Conservation (phyloP, 192 early-diverging fungal genomes). For the Geranomyces variabilis region DNA sequence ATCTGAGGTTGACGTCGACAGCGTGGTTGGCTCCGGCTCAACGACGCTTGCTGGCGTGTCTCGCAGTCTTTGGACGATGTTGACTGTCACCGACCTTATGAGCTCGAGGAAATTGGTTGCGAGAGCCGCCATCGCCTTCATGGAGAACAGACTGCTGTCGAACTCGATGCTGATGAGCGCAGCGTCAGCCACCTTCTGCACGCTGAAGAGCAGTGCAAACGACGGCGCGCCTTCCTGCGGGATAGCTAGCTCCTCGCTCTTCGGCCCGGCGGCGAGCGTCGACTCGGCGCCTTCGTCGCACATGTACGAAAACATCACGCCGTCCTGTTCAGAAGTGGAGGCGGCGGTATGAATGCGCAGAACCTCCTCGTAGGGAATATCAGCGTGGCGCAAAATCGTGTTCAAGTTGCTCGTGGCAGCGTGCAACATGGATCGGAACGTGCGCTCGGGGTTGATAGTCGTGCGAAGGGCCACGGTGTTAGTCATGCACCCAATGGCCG, state of each 20-base stretch:
- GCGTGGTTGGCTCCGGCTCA: no score
- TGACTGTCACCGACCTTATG: background rate
- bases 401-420: background rate
- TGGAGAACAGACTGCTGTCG: conserved; percentile 3
- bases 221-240: background rate
- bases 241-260: background rate
- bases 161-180: background rate
- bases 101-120: background rate
- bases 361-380: conserved; percentile 27
- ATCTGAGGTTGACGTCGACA: background rate
- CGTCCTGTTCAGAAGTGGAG: background rate
- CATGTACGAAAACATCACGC: conserved; percentile 7
- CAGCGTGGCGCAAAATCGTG: conserved; percentile 4
- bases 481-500: conserved; percentile 15
- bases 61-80: background rate
- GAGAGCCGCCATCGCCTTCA: background rate
- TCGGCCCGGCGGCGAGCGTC: background rate
- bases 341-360: conserved; percentile 13
- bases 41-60: background rate
- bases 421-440: background rate
- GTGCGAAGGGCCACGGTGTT: conserved; percentile 18
- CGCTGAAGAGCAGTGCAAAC: background rate
- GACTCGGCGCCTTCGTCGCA: conserved; percentile 2
- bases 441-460: background rate
- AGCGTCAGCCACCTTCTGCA: background rate